These are phyloP conservation scores for Lepidium campestre DNA, from an alignment of 441 rosid genomes.

Conservation along the genomic window DNA sequence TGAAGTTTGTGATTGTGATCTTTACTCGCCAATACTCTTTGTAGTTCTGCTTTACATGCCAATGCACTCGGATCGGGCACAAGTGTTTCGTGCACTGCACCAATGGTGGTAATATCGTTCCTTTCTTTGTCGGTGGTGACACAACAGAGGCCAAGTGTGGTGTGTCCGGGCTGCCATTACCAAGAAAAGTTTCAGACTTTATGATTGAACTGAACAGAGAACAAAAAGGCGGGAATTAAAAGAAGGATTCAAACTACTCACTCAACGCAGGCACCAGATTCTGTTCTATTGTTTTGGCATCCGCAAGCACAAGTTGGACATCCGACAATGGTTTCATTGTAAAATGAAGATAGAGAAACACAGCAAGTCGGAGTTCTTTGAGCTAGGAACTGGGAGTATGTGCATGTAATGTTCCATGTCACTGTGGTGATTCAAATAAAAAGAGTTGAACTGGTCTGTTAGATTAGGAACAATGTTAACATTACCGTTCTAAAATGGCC, in stretches of 20 bases:
- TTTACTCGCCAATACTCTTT: slow-evolving; percentile 73
- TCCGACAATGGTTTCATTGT: slow-evolving; percentile 52
- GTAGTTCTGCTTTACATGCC: slow-evolving; percentile 70
- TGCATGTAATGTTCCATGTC: slow-evolving; percentile 79
- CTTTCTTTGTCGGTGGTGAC: slow-evolving; percentile 32
- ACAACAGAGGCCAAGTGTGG: slow-evolving; percentile 52
- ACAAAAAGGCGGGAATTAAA: background rate
- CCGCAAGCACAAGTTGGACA: slow-evolving; percentile 72
- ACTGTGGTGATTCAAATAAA: slow-evolving; percentile 26
- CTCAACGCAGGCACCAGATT: slow-evolving; percentile 41
- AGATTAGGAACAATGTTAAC: background rate
- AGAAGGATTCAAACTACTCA: slow-evolving; percentile 20
- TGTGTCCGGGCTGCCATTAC: slow-evolving; percentile 33
- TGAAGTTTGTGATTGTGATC: slow-evolving; percentile 66
- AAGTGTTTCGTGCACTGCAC: slow-evolving; percentile 63
- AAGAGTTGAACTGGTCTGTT: background rate
- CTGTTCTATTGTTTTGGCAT: slow-evolving; percentile 47
- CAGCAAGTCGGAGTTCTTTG: slow-evolving; percentile 70
- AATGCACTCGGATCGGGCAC: slow-evolving; percentile 62
- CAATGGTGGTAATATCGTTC: slow-evolving; percentile 29
- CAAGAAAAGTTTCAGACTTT: background rate
- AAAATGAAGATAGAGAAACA: slow-evolving; percentile 56
- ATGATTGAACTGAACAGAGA: background rate
- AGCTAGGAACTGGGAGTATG: slow-evolving; percentile 68
- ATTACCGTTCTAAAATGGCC: background rate